These are phyloP conservation scores for Schizophyllum commune DNA, from an alignment of 1,284 basidiomycete genomes.

Conservation along the genomic window DNA sequence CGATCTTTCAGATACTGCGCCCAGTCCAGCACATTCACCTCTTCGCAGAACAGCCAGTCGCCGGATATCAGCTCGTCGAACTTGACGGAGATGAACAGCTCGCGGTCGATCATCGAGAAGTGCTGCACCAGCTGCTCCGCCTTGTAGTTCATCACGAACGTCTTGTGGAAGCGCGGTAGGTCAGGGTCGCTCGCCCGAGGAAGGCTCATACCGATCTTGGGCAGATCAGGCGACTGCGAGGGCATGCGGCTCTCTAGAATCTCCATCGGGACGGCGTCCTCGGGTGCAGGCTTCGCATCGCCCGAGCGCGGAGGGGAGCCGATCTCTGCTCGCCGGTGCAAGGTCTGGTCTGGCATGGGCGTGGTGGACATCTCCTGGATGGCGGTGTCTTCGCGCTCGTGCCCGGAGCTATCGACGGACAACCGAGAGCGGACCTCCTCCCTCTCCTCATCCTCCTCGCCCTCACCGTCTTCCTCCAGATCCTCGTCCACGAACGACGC, in stretches of 20 bases:
- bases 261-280: slow-evolving; percentile 59
- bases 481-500: slow-evolving; percentile 40
- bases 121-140: slow-evolving; percentile 68
- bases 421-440: slow-evolving; percentile 16
- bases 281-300: slow-evolving; percentile 43
- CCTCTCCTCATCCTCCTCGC: slow-evolving; percentile 15
- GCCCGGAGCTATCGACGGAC: neutral
- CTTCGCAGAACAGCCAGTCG: slow-evolving; percentile 56
- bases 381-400: slow-evolving; percentile 7
- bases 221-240: no score
- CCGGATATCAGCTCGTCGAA: slow-evolving; percentile 77
- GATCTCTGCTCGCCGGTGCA: slow-evolving; percentile 14
- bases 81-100: slow-evolving; percentile 75
- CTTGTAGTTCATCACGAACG: slow-evolving; percentile 56
- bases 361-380: slow-evolving; percentile 15
- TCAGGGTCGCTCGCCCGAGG: slow-evolving; percentile 24
- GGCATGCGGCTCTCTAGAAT: slow-evolving; percentile 54
- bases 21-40: slow-evolving; percentile 78
- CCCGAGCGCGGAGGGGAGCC: slow-evolving; percentile 22
- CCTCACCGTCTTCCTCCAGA: slow-evolving; percentile 30
- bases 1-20: slow-evolving; percentile 72
- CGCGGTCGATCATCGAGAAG: slow-evolving; percentile 83
- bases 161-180: slow-evolving; percentile 42
- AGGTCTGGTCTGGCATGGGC: slow-evolving; percentile 19
- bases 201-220: slow-evolving; percentile 4